Evolutionary conservation across 2,329 filamentous ascomycete species (phyloP).

Genomic region (Ceratocystis papillata): DNA sequence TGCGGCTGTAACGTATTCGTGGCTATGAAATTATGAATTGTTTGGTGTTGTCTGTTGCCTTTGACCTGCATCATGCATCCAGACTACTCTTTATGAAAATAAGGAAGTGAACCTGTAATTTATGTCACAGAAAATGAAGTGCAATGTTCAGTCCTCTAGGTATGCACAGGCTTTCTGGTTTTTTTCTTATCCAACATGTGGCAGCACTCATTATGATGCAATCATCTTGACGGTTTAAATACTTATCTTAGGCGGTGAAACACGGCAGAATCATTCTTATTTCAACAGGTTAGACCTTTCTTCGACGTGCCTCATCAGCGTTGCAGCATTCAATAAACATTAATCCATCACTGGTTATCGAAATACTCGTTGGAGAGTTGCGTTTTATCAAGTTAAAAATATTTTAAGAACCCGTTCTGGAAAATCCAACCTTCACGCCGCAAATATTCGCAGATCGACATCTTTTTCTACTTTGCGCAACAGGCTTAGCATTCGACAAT

Average conservation of each 20-base stretch:
- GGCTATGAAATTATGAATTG: too few relatives aligned
- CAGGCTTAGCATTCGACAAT: slow-evolving; percentile 36
- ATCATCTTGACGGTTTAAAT: not conserved
- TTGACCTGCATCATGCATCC: not conserved
- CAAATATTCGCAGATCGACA: not conserved
- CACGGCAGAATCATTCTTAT: slow-evolving; percentile 18
- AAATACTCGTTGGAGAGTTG: not conserved
- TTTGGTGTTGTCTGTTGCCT: not conserved
- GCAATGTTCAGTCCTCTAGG: too few relatives aligned
- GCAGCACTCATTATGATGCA: not conserved
- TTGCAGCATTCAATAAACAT: too few relatives aligned
- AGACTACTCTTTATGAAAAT: not conserved
- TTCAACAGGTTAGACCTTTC: not conserved
- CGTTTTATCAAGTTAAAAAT: too few relatives aligned
- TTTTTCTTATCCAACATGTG: too few relatives aligned
- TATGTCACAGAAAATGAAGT: too few relatives aligned
- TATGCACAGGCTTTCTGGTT: too few relatives aligned
- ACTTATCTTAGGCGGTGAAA: slow-evolving; percentile 16
- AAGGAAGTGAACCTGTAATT: too few relatives aligned
- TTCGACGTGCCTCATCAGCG: not conserved
- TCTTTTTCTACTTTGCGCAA: not conserved
- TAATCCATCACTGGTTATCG: not conserved
- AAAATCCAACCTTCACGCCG: not conserved
- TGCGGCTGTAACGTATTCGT: too few relatives aligned
- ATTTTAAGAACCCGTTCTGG: too few relatives aligned